Conservation (phyloP, 1,284 basidiomycete genomes). For the Cutaneotrichosporon mucoides region DNA sequence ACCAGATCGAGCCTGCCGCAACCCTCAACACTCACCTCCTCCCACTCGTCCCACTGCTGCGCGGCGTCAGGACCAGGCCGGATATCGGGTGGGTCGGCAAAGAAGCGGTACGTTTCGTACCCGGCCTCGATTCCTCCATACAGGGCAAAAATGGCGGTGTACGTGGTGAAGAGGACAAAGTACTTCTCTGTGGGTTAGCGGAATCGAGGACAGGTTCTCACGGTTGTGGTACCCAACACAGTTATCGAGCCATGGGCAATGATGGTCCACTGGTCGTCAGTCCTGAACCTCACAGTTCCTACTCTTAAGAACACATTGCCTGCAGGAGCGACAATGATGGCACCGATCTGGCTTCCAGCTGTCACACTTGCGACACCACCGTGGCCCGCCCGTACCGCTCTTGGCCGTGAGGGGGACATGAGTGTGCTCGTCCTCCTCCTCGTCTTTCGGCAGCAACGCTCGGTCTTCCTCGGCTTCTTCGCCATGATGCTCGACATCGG, state of each 20-base stretch:
- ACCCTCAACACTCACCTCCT: not conserved
- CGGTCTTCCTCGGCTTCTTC: conserved; percentile 8
- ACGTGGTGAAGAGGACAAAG: conserved; percentile 75
- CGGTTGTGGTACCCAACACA: conserved; percentile 79
- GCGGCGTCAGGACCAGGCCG: conserved; percentile 1
- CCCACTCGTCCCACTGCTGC: conserved; percentile 5
- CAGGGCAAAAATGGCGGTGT: conserved; percentile 60
- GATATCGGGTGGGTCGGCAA: conserved; percentile 51
- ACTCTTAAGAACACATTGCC: conserved; percentile 76
- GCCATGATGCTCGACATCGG: not conserved
- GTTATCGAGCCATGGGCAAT: conserved; percentile 80
- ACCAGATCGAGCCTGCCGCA: too few species aligned
- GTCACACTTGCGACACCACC: conserved; percentile 48
- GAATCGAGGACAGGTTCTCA: conserved; percentile 10
- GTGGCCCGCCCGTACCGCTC: conserved; percentile 29
- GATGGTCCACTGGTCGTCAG: conserved; percentile 60
- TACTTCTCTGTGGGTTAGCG: conserved; percentile 57
- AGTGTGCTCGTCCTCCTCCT: not conserved
- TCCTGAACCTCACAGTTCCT: conserved; percentile 49
- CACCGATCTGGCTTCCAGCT: conserved; percentile 68
- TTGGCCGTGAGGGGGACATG: conserved; percentile 31
- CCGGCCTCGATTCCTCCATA: conserved; percentile 61
- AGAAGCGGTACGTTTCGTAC: conserved; percentile 62
- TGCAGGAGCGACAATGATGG: conserved; percentile 75
- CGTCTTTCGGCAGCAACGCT: conserved; percentile 9